Conservation (phyloP, 1,284 basidiomycete genomes). For the Microbotryum silenes-acaulis region DNA sequence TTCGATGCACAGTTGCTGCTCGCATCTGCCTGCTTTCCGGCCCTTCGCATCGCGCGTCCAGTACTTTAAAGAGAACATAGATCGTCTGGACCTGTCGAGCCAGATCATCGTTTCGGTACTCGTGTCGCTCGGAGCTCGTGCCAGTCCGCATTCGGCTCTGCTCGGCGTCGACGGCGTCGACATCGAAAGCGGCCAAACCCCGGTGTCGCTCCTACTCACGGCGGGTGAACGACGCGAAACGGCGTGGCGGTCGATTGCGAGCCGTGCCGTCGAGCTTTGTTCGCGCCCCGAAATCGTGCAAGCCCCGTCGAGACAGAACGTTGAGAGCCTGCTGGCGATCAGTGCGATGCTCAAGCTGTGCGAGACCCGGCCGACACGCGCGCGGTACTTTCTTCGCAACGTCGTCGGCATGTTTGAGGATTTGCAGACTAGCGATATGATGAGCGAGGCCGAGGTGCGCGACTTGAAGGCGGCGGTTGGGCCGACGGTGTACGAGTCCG, state of each 20-base stretch:
- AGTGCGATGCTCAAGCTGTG: slow-evolving; percentile 28
- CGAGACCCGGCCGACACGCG: slow-evolving; percentile 20
- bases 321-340: slow-evolving; percentile 24
- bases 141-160: slow-evolving; percentile 27
- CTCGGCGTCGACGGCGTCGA: slow-evolving; percentile 28
- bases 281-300: slow-evolving; percentile 24
- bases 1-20: slow-evolving; percentile 30
- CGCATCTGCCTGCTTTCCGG: slow-evolving; percentile 29
- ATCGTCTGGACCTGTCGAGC: slow-evolving; percentile 16
- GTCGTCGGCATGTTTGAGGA: slow-evolving; percentile 27
- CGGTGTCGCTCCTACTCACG: slow-evolving; percentile 21
- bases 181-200: slow-evolving; percentile 13
- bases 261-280: slow-evolving; percentile 21
- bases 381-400: slow-evolving; percentile 29
- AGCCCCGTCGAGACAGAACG: slow-evolving; percentile 17
- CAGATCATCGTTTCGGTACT: slow-evolving; percentile 27
- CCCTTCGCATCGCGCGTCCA: slow-evolving; percentile 7
- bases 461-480: slow-evolving; percentile 23
- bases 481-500: slow-evolving; percentile 25
- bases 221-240: slow-evolving; percentile 26
- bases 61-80: slow-evolving; percentile 19
- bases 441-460: slow-evolving; percentile 4
- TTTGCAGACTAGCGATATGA: slow-evolving; percentile 10
- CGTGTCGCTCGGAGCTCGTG: slow-evolving; percentile 28
- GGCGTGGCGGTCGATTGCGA: slow-evolving; percentile 27